A percentile compares a stretch with the other conserved stretches of the same genome.
Conservation (phyloP, 2,329 filamentous ascomycete species). For the Seiridium unicorne region DNA sequence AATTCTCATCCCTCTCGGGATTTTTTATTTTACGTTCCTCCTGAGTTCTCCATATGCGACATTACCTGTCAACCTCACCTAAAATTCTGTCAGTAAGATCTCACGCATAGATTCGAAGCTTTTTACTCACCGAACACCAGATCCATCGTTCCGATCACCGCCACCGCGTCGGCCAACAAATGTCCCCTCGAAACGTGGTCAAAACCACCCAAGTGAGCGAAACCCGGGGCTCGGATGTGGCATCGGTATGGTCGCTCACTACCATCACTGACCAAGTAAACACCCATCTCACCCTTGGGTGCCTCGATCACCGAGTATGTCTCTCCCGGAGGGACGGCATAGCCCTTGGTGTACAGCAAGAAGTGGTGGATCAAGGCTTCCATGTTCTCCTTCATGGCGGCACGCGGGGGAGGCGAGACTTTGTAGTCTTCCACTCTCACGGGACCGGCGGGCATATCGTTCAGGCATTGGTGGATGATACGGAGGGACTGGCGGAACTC, state of each 20-base stretch:
- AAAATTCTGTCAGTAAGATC: constrained; percentile 29
- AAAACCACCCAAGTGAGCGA: constrained; percentile 91
- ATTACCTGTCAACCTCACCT: constrained; percentile 63
- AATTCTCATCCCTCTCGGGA: constrained; percentile 20
- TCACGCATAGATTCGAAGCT: not conserved
- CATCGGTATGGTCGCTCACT: constrained; percentile 96
- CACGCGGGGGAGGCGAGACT: constrained; percentile 89
- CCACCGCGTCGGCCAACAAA: constrained; percentile 92
- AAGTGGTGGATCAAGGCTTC: constrained; percentile 99
- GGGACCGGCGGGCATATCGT: constrained; percentile 96
- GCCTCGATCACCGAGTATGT: constrained; percentile 98
- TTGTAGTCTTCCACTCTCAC: constrained; percentile 99
- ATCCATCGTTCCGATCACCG: constrained; percentile 90
- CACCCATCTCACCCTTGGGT: constrained; percentile 99
- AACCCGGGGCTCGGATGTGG: constrained; percentile 95
- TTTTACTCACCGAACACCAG: constrained; percentile 74
- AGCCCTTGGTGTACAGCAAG: constrained; percentile 97
- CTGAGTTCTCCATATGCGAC: constrained; percentile 11
- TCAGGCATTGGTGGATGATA: constrained; percentile 98
- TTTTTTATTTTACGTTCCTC: constrained; percentile 10
- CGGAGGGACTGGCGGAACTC: constrained; percentile 98
- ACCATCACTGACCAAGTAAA: constrained; percentile 93
- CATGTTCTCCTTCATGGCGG: constrained; percentile 99
- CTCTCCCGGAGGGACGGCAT: constrained; percentile 93
- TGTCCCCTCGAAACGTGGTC: constrained; percentile 92